A percentile compares a stretch with the other conserved stretches of the same genome.
phyloP scores from a whole-genome alignment of 139 green algal genomes.

The Closterium sp. region DNA sequence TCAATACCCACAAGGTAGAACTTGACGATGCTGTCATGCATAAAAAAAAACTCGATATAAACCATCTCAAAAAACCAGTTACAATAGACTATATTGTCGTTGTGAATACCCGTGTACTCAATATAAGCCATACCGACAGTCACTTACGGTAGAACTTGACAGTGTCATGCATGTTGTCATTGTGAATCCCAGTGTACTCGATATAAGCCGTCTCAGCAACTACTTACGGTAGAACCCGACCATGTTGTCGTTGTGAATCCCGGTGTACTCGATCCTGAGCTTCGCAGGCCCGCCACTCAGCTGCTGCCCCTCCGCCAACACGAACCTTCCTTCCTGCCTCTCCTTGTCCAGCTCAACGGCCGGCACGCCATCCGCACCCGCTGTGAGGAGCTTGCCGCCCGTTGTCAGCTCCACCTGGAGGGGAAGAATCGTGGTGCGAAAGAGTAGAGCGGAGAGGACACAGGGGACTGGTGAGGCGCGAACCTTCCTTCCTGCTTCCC shows the following conservation, averaged over 20 bases:
- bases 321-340: not conserved
- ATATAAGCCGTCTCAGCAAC: not conserved
- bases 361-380: not conserved
- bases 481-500: not conserved
- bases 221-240: constrained; percentile 43
- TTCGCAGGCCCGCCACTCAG: constrained; percentile 8
- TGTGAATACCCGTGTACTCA: constrained; percentile 9
- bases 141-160: too few relatives aligned
- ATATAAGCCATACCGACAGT: too few relatives aligned
- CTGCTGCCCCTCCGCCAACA: not conserved
- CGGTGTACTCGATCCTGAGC: constrained; percentile 21
- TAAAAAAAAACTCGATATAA: too few relatives aligned
- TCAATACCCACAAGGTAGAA: constrained; percentile 35
- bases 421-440: not conserved
- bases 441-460: too few relatives aligned
- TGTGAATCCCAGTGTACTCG: too few relatives aligned
- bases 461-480: not conserved
- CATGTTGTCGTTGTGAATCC: constrained; percentile 46
- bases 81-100: constrained; percentile 1
- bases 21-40: constrained; percentile 25
- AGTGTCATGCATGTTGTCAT: too few relatives aligned
- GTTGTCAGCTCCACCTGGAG: constrained; percentile 22
- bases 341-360: constrained; percentile 28
- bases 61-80: not conserved
- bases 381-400: constrained; percentile 1